Percentiles rank a stretch among this genome's conserved stretches.
Conservation (phyloP, 2,329 filamentous ascomycete species). For the Tolypocladium inflatum region DNA sequence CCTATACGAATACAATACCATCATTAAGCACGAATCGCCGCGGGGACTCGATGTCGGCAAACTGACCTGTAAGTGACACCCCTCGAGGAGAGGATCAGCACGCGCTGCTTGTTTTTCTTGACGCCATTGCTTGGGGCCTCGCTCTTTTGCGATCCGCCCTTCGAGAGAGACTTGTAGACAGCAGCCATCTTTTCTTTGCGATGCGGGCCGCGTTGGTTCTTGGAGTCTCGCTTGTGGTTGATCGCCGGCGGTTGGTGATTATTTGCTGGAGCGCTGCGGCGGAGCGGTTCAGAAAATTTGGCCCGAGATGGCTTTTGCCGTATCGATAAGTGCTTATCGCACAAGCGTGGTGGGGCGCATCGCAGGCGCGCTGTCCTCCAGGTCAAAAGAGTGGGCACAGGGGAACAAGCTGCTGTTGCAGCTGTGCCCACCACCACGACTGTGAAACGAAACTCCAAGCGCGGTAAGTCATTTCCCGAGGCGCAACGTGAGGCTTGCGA, state of each 20-base stretch:
- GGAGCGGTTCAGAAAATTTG: neutral
- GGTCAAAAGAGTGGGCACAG: neutral
- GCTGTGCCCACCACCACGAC: neutral
- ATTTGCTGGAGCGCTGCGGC: neutral
- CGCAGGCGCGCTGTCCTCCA: neutral
- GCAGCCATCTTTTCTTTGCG: slow-evolving; percentile 43
- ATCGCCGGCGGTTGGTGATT: neutral
- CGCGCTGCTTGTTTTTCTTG: slow-evolving; percentile 61
- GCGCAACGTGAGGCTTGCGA: neutral
- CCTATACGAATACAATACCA: slow-evolving; percentile 32
- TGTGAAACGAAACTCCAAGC: neutral
- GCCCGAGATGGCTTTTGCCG: neutral
- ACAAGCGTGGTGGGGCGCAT: neutral
- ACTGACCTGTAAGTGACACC: slow-evolving; percentile 78
- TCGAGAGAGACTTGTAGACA: slow-evolving; percentile 67
- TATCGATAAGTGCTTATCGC: neutral
- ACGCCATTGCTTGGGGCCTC: slow-evolving; percentile 39
- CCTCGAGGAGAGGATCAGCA: slow-evolving; percentile 84
- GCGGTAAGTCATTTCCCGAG: neutral
- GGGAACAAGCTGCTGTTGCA: neutral
- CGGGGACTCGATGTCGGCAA: neutral
- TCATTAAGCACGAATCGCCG: slow-evolving; percentile 1
- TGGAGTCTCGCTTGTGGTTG: neutral
- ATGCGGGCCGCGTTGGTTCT: neutral
- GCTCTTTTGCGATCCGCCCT: slow-evolving; percentile 39